Evolutionary conservation across 2,329 filamentous ascomycete genomes (phyloP).

Genomic region (Juglanconis sp.): DNA sequence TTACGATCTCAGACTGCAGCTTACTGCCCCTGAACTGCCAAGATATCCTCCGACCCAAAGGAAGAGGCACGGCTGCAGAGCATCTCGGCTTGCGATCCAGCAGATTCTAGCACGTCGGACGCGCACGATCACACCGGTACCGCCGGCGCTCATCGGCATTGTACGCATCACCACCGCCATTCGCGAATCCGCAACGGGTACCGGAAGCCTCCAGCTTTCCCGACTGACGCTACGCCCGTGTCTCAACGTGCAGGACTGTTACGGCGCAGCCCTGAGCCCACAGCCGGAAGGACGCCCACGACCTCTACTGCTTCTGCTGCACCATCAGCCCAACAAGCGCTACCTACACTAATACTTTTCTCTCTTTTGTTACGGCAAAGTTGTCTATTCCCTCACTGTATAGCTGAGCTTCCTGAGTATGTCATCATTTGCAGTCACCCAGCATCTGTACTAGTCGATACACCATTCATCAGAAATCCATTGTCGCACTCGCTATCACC

Average conservation of each 20-base stretch:
- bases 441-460: not conserved
- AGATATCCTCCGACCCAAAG: not conserved
- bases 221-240: not conserved
- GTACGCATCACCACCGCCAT: not conserved
- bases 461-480: not conserved
- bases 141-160: not conserved
- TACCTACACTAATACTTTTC: not conserved
- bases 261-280: conserved; percentile 2
- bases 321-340: not conserved
- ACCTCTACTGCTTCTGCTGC: not conserved
- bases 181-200: not conserved
- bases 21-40: not conserved
- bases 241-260: not conserved
- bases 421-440: not conserved
- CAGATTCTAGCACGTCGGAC: not conserved
- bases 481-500: conserved; percentile 8
- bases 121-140: not conserved
- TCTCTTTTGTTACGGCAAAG: not conserved
- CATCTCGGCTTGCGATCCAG: not conserved
- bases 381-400: not conserved
- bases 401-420: not conserved
- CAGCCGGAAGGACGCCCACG: too few species aligned
- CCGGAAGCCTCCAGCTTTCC: not conserved
- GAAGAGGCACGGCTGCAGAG: not conserved
- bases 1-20: not conserved